phyloP scores from a whole-genome alignment of 2,329 filamentous ascomycete species.

The Aspergillus sp. region DNA sequence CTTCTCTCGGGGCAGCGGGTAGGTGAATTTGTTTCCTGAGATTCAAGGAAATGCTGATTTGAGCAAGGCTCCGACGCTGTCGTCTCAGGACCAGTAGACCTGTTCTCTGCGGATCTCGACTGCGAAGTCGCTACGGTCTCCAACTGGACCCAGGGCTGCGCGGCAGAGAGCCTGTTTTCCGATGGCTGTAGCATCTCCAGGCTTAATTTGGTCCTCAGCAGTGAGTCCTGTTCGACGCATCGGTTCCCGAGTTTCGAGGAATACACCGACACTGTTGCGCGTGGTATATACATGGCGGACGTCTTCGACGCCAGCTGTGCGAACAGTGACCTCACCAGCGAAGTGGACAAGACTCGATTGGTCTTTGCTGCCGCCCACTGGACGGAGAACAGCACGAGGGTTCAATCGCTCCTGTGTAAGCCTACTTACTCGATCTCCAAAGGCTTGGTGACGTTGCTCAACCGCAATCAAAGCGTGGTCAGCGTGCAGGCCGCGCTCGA shows the following conservation, averaged over 20 bases:
- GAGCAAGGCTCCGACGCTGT: neutral
- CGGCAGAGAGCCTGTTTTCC: neutral
- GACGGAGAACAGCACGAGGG: conserved; percentile 1
- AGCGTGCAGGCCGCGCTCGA: neutral
- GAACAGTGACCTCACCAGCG: no score
- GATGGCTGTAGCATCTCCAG: neutral
- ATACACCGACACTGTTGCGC: conserved; percentile 1
- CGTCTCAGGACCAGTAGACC: conserved; percentile 2
- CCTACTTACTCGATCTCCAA: conserved; percentile 2
- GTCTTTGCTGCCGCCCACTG: conserved; percentile 4
- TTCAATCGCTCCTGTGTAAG: conserved; percentile 3
- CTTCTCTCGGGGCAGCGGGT: no score
- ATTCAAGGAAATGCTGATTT: no score
- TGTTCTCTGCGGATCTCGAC: conserved; percentile 3
- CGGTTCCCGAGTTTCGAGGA: conserved; percentile 1
- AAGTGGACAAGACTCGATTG: conserved; percentile 1
- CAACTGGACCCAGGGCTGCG: conserved; percentile 4
- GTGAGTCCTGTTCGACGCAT: conserved; percentile 1
- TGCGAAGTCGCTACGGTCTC: conserved; percentile 4
- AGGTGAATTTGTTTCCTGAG: no score
- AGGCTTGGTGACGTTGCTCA: conserved; percentile 2
- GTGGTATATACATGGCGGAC: no score
- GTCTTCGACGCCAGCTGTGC: no score
- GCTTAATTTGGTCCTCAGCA: conserved; percentile 2
- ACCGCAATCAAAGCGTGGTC: conserved; percentile 4